These are phyloP conservation scores for Schwanniomyces sp. DNA, from an alignment of 805 yeast species.

Conservation along the genomic window DNA sequence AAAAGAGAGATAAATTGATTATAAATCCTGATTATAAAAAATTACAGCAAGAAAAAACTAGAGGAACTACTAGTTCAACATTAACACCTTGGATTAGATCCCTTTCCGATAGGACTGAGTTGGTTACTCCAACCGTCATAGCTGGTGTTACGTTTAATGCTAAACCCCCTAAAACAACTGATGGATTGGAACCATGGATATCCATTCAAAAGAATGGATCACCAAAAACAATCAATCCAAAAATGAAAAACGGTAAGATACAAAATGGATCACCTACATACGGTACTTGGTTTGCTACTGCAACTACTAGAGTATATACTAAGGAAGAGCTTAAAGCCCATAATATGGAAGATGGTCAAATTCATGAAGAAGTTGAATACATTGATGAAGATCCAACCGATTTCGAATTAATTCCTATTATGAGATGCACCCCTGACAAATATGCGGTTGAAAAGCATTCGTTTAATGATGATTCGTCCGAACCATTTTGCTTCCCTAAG, in stretches of 20 bases:
- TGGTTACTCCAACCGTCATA: constrained; percentile 63
- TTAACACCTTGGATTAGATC: constrained; percentile 71
- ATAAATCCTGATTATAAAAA: constrained; percentile 29
- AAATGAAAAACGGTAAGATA: constrained; percentile 69
- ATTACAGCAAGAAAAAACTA: constrained; percentile 6
- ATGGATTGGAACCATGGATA: constrained; percentile 79
- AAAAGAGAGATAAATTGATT: constrained; percentile 28
- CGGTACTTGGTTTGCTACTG: constrained; percentile 74
- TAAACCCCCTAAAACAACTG: constrained; percentile 69
- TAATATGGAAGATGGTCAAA: constrained; percentile 63
- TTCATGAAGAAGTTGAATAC: constrained; percentile 53
- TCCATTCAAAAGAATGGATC: constrained; percentile 72
- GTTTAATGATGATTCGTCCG: constrained; percentile 56
- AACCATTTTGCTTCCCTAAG: constrained; percentile 84
- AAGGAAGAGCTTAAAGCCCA: constrained; percentile 72
- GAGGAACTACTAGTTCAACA: constrained; percentile 6
- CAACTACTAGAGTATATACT: constrained; percentile 53
- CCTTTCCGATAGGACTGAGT: constrained; percentile 55
- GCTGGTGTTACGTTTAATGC: constrained; percentile 64
- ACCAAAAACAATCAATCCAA: constrained; percentile 78
- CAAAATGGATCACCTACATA: constrained; percentile 69
- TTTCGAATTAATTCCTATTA: constrained; percentile 69
- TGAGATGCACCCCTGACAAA: constrained; percentile 81
- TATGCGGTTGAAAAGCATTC: constrained; percentile 60
- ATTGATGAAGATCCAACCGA: constrained; percentile 74